These are phyloP conservation scores for Blumeria hordei DNA, from an alignment of 2,329 filamentous ascomycete species.

Conservation along the genomic window DNA sequence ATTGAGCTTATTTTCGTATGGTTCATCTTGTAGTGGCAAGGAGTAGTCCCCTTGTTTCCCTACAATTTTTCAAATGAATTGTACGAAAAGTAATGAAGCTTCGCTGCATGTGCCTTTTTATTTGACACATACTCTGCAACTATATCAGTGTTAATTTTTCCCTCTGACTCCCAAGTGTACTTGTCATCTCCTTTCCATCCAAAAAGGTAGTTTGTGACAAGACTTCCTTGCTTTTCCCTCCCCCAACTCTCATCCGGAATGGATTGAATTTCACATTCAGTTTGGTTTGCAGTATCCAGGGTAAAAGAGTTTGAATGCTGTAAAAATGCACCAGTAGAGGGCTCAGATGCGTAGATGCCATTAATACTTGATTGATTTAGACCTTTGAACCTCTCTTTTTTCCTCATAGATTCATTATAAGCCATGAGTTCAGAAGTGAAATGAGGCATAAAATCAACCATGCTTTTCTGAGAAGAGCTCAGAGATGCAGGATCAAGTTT, in stretches of 20 bases:
- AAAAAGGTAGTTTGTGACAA: conserved; percentile 8
- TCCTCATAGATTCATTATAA: too few relatives aligned
- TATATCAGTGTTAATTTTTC: conserved; percentile 5
- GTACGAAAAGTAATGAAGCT: not conserved
- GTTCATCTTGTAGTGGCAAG: too few relatives aligned
- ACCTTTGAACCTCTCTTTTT: too few relatives aligned
- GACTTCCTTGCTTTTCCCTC: conserved; percentile 3
- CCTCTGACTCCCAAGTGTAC: conserved; percentile 11
- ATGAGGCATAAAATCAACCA: too few relatives aligned
- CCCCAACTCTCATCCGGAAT: conserved; percentile 7
- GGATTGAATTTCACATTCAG: conserved; percentile 7
- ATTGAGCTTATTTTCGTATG: too few relatives aligned
- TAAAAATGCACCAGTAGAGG: too few relatives aligned
- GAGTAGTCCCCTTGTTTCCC: too few relatives aligned
- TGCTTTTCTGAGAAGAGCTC: too few relatives aligned
- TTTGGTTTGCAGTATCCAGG: conserved; percentile 1
- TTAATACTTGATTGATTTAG: not conserved
- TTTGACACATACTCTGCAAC: not conserved
- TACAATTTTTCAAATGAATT: too few relatives aligned
- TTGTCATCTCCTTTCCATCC: conserved; percentile 11
- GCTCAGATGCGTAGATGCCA: not conserved
- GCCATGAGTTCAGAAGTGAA: too few relatives aligned
- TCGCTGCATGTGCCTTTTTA: not conserved
- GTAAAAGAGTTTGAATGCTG: too few relatives aligned
- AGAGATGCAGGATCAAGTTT: too few relatives aligned